These are phyloP conservation scores for Eragrostis tef DNA, from an alignment of 202 grass and related monocot genomes.

Conservation along the genomic window DNA sequence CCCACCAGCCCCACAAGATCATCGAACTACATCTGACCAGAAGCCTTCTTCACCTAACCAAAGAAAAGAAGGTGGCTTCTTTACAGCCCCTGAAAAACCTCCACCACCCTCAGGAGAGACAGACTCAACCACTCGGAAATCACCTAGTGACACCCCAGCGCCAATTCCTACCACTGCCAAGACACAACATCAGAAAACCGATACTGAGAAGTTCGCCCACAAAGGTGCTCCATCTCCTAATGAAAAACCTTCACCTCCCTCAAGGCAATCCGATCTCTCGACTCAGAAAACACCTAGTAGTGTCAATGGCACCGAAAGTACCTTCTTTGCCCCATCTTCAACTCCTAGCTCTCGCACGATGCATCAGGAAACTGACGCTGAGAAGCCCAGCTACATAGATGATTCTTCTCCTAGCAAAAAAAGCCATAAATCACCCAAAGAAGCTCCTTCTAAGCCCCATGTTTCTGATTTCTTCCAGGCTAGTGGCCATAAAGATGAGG, in stretches of 20 bases:
- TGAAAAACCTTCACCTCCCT: conserved; percentile 16
- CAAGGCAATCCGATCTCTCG: conserved; percentile 15
- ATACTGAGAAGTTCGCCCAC: conserved; percentile 9
- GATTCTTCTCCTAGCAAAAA: conserved; percentile 35
- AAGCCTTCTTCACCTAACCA: conserved; percentile 34
- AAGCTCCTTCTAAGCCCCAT: conserved; percentile 27
- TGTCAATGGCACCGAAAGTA: conserved; percentile 18
- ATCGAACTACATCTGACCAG: conserved; percentile 16
- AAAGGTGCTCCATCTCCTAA: conserved; percentile 41
- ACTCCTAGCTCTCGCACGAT: not conserved
- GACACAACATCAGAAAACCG: conserved; percentile 9
- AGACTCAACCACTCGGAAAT: conserved; percentile 28
- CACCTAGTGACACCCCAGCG: conserved; percentile 15
- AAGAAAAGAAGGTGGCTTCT: conserved; percentile 40
- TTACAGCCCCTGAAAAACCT: conserved; percentile 43
- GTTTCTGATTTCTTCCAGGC: conserved; percentile 25
- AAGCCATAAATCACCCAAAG: conserved; percentile 8
- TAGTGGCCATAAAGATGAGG: not conserved
- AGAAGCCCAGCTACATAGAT: conserved; percentile 28
- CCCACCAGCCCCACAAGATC: conserved; percentile 28
- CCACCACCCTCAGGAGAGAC: conserved; percentile 8
- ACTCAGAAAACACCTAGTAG: conserved; percentile 28
- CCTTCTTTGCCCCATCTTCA: conserved; percentile 20
- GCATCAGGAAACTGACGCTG: conserved; percentile 11
- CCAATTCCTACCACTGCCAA: conserved; percentile 4